Evolutionary conservation across 2,329 filamentous ascomycete genomes (phyloP).

Genomic region (Leptographium wingfieldii): DNA sequence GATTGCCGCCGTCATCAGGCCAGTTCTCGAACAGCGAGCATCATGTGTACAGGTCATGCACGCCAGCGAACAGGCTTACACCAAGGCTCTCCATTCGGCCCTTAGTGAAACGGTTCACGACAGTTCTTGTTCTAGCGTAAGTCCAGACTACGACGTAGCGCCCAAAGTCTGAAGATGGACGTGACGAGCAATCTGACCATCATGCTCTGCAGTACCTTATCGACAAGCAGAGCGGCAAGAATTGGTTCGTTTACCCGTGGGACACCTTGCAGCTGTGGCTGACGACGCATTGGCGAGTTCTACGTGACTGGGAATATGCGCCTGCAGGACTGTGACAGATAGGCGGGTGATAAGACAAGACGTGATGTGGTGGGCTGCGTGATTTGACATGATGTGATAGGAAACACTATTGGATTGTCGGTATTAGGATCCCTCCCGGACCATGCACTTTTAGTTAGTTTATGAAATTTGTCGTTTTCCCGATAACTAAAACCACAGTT

Average conservation of each 20-base stretch:
- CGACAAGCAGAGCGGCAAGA: background rate
- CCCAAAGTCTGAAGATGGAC: too few relatives aligned
- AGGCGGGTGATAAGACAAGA: too few relatives aligned
- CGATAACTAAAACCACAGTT: too few relatives aligned
- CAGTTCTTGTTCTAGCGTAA: background rate
- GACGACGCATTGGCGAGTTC: background rate
- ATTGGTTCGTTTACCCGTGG: background rate
- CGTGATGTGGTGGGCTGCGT: too few relatives aligned
- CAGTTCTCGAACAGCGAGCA: background rate
- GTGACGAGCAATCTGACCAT: too few relatives aligned
- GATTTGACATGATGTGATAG: too few relatives aligned
- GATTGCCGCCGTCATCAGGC: background rate
- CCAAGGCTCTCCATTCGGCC: background rate
- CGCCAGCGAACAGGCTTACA: background rate
- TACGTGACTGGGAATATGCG: background rate
- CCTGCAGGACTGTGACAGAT: background rate
- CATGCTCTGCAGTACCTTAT: background rate
- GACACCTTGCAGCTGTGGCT: background rate
- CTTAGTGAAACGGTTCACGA: background rate
- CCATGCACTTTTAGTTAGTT: too few relatives aligned
- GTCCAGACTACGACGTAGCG: background rate
- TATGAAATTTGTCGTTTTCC: too few relatives aligned
- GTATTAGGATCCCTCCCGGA: too few relatives aligned
- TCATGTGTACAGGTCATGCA: background rate
- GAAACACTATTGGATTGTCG: too few relatives aligned